phyloP scores from a whole-genome alignment of 139 green algal genomes.

The Chlorella sp. region DNA sequence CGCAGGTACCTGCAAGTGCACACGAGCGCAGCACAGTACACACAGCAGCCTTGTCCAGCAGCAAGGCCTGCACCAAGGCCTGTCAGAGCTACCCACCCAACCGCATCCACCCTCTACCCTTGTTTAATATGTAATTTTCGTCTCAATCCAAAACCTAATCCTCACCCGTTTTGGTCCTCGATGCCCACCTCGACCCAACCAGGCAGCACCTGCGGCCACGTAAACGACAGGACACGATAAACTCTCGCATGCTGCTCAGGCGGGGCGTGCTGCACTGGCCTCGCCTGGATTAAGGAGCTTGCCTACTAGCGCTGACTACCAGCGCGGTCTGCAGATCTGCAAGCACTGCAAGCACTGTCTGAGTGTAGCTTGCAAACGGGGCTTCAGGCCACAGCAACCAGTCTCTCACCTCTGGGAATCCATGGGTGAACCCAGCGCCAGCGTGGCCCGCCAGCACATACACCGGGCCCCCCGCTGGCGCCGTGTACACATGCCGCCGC shows the following conservation, averaged over 20 bases:
- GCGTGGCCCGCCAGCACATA: slow-evolving; percentile 21
- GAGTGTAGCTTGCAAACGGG: neutral
- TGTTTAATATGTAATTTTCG: neutral
- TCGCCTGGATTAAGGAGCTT: too few relatives aligned
- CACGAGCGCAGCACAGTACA: too few relatives aligned
- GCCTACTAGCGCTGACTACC: too few relatives aligned
- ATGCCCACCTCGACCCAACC: too few relatives aligned
- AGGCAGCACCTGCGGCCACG: too few relatives aligned
- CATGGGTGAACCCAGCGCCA: slow-evolving; percentile 19
- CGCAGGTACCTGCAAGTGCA: neutral
- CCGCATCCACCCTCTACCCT: neutral
- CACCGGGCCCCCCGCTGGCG: slow-evolving; percentile 3
- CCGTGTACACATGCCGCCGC: neutral
- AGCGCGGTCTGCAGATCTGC: neutral
- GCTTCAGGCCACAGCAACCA: slow-evolving; percentile 7
- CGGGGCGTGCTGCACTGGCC: neutral
- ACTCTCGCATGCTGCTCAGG: neutral
- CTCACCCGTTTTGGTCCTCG: too few relatives aligned
- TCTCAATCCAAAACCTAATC: too few relatives aligned
- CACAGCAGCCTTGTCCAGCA: neutral
- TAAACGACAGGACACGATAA: too few relatives aligned
- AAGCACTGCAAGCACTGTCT: neutral
- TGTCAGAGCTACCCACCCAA: neutral
- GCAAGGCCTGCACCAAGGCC: neutral
- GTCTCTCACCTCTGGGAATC: slow-evolving; percentile 5